Evolutionary conservation across 331 rosid species (phyloP), one percentile per base, ranked within the genome.

Genomic region (Quercus lobata): DNA sequence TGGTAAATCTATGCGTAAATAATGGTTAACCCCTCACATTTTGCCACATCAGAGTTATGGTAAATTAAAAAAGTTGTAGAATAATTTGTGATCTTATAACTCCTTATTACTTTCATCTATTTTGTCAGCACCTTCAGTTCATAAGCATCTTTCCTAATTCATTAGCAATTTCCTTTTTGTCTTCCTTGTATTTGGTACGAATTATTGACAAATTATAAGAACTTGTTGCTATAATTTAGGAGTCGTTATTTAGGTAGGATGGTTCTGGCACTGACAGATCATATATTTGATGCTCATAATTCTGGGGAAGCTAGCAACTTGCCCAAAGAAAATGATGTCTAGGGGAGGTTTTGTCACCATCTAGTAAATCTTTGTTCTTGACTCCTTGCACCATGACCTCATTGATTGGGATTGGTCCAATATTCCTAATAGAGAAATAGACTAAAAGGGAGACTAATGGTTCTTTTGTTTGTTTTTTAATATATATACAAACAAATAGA

Each of bases 321-420:
- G 54, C 54, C 54, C 5, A 49, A 49, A 49, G 54, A 49, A 49
- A 49, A 14, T 2, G 54, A 49, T 12, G 54, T 49, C 54, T 49
- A 49, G 16, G 54, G 54, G 24, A 57, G 69, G 44, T 49, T 79
- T 82, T 54, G 80, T 82, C 84, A 53, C 78, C 82, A 71, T 65
- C 76, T 56, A 34, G 53, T 75, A 21, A 27, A 71, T 80, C 81
- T 49, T 80, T 74, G 81, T 76, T 73, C 76, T 52, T 46, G 80
- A 77, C 83, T 69, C 49, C 25, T 72, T 76, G 41, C 35, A 70
- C 73, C 78, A 55, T 57, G 79, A 78, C 57, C 75, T 80, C 68
- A 44, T 11, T 68, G 60, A 41, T 44, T 29, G 77, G 9, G 71
- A 83, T 52, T 44, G 69, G 77, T 49, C 69, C 35, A 6, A 12